Base-by-base conservation (phyloP, 805 yeast genomes). In the Nakazawaea ishiwadae region DNA sequence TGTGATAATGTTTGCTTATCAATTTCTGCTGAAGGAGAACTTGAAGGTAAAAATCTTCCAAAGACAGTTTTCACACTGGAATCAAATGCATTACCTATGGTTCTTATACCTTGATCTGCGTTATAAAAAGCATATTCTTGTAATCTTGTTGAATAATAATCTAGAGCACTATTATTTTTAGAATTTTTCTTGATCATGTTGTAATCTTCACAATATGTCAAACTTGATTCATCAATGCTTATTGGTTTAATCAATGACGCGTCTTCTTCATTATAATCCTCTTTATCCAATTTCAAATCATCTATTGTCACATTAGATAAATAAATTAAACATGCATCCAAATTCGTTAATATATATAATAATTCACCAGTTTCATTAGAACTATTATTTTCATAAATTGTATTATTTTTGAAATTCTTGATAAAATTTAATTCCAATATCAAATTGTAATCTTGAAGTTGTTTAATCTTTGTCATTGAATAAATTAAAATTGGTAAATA, bases 211-310 rank as follows among this genome's bases (percentile, higher is more conserved):
- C 45, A 42, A 33, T 42, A 42, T 3, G 41, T 29, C 11, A 42
- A 27, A 16, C 32, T 42, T 4, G 41, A 32, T 29, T 33, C 39
- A n/a, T 37, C 42, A 10, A 42, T 34, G 4, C 15, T n/a, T 10
- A 42, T 37, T 3, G 45, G 39, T 16, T 28, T 19, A 7, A 66
- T 60, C 14, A 75, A 55, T 2, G 74, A 43, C 27, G n/a, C n/a
- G n/a, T n/a, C n/a, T n/a, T n/a, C n/a, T n/a, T 79, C 84, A 34
- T 63, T 45, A 5, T 44, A 48, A 0, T 51, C 44, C 3, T 48
- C 45, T n/a, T 37, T 16, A 4, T 47, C 48, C n/a, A 62, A 43
- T 21, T 51, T 51, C 26, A 62, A 44, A 44, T 63, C 59, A n/a
- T 53, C 58, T 7, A 55, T 24, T 0, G 60, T 60, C 4, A 60